A percentile compares a stretch with the other conserved stretches of the same genome.
Evolutionary conservation across 352 stramenopile species (phyloP).

Genomic region (Pythium apleroticum): DNA sequence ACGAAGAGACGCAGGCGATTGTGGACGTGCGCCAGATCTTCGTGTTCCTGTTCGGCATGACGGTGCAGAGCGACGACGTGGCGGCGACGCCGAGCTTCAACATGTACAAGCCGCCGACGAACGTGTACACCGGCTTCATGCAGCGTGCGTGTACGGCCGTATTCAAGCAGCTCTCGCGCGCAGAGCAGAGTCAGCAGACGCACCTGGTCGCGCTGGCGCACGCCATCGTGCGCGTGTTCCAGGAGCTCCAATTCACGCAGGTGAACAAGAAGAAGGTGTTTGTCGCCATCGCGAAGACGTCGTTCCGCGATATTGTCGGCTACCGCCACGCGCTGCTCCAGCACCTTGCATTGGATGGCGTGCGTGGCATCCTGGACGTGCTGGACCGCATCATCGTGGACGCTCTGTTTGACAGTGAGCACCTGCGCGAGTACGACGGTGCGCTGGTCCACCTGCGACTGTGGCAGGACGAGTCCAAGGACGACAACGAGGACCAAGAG

Average conservation of each 20-base stretch:
- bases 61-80: constrained; percentile 5
- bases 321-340: constrained; percentile 51
- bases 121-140: constrained; percentile 75
- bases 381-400: constrained; percentile 69
- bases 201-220: constrained; percentile 47
- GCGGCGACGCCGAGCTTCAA: constrained; percentile 48
- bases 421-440: constrained; percentile 72
- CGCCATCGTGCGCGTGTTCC: constrained; percentile 63
- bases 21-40: constrained; percentile 64
- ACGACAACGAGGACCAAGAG: constrained; percentile 15
- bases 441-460: constrained; percentile 45
- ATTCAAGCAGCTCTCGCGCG: constrained; percentile 11
- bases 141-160: constrained; percentile 45
- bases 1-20: constrained; percentile 25
- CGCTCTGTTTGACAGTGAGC: constrained; percentile 74
- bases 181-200: constrained; percentile 3
- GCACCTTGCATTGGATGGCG: constrained; percentile 7
- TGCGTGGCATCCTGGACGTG: constrained; percentile 43
- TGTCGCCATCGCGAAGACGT: constrained; percentile 77
- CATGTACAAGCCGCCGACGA: constrained; percentile 79
- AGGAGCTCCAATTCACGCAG: constrained; percentile 79
- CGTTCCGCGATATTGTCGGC: constrained; percentile 51
- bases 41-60: constrained; percentile 63
- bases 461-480: constrained; percentile 25
- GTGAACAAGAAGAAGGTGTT: constrained; percentile 91